Percentiles rank a stretch among this genome's conserved stretches.
These are phyloP conservation scores for Sphaerobolus stellatus DNA, from an alignment of 1,284 basidiomycete species.

Conservation along the genomic window DNA sequence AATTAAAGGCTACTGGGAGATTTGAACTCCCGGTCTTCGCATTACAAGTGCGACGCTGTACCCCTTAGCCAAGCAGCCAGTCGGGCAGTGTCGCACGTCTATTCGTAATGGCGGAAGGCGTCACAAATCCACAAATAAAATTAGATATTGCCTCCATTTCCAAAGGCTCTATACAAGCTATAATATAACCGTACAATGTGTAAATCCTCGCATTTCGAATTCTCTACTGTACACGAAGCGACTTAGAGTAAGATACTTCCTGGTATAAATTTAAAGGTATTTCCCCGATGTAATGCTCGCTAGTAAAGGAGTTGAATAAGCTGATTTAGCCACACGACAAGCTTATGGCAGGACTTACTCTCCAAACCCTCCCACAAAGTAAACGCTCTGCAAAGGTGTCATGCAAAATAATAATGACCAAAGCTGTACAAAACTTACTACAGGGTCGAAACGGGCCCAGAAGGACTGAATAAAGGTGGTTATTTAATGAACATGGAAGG, in stretches of 20 bases:
- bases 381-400: constrained; percentile 41
- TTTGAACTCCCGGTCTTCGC: constrained; percentile 3
- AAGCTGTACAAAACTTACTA: constrained; percentile 35
- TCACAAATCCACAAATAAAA: no score
- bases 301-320: constrained; percentile 22
- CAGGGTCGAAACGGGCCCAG: constrained; percentile 56
- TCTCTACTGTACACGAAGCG: no score
- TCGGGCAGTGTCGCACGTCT: not conserved
- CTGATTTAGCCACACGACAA: constrained; percentile 13
- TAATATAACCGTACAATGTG: no score
- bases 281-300: constrained; percentile 57
- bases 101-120: no score
- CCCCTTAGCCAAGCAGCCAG: constrained; percentile 3
- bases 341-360: constrained; percentile 42
- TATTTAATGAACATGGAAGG: not conserved
- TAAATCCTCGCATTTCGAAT: no score
- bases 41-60: constrained; percentile 3
- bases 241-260: no score
- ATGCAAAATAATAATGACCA: not conserved
- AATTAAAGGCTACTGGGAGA: not conserved
- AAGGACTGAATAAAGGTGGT: constrained; percentile 38
- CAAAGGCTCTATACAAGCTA: no score
- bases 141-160: no score
- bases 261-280: constrained; percentile 54
- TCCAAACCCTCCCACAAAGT: constrained; percentile 68